A percentile compares a stretch with the other conserved stretches of the same genome.
Conservation (phyloP, 306 rosid species). For the Lotus japonicus region DNA sequence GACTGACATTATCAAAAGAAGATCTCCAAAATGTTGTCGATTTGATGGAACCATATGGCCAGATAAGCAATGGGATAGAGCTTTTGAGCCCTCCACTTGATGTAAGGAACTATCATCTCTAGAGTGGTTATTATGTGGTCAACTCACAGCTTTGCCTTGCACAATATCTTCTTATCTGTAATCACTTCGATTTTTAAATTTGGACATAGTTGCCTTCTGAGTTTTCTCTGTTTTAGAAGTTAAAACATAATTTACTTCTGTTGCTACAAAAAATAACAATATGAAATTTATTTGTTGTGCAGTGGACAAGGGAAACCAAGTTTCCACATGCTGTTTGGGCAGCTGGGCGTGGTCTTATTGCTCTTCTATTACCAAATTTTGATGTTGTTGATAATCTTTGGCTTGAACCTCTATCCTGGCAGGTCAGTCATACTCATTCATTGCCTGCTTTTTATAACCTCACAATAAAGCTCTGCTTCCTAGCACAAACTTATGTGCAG, state of each 20-base stretch:
- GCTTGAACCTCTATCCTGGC: conserved; percentile 98
- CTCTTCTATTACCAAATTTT: conserved; percentile 82
- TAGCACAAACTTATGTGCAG: neutral
- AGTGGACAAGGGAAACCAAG: conserved; percentile 92
- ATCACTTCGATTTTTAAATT: conserved; percentile 16
- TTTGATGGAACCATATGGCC: conserved; percentile 98
- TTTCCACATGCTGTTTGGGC: conserved; percentile 99
- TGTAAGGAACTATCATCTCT: conserved; percentile 47
- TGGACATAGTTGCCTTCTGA: neutral
- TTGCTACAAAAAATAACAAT: conserved; percentile 15
- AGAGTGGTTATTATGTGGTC: conserved; percentile 3
- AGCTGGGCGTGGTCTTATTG: conserved; percentile 91
- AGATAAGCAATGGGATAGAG: conserved; percentile 93
- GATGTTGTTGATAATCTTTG: conserved; percentile 83
- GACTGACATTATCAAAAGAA: conserved; percentile 65
- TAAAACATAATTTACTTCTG: conserved; percentile 13
- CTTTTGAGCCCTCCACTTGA: conserved; percentile 83
- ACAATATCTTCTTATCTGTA: conserved; percentile 9
- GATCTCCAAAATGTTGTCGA: conserved; percentile 85
- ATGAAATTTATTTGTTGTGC: conserved; percentile 23
- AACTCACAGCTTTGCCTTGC: conserved; percentile 1
- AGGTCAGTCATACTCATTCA: conserved; percentile 49
- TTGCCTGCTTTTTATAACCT: neutral
- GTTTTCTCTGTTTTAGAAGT: conserved; percentile 2
- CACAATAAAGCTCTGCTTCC: neutral